Percentiles rank a stretch among this genome's conserved stretches.
Conservation (phyloP, 768 basidiomycete genomes). For the Russula ochroleuca region DNA sequence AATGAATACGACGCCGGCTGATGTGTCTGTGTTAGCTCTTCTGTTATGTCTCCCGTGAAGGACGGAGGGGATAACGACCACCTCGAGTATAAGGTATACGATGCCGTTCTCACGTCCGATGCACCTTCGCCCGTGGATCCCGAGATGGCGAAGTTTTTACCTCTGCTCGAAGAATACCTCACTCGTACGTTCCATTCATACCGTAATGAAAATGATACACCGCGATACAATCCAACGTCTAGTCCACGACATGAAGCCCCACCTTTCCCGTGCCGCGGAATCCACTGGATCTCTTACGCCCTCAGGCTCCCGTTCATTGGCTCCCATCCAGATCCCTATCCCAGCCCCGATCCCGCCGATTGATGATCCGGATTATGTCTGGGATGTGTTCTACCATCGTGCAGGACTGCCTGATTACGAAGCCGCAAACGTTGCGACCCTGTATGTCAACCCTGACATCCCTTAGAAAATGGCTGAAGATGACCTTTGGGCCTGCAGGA, state of each 20-base stretch:
- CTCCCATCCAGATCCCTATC: conserved; percentile 4
- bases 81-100: conserved; percentile 61
- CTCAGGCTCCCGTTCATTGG: conserved; percentile 9
- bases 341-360: conserved; percentile 11
- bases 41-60: conserved; percentile 46
- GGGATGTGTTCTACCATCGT: conserved; percentile 78
- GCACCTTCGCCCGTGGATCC: conserved; percentile 37
- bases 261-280: conserved; percentile 3
- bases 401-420: conserved; percentile 59
- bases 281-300: conserved; percentile 19
- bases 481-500: conserved; percentile 37
- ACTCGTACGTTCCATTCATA: conserved; percentile 43
- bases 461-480: background rate
- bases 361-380: conserved; percentile 64
- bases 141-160: conserved; percentile 74
- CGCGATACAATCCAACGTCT: background rate
- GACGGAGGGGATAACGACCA: conserved; percentile 36
- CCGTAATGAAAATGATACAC: background rate
- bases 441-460: conserved; percentile 43
- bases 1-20: background rate
- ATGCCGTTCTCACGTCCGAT: conserved; percentile 45
- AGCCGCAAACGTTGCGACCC: conserved; percentile 53
- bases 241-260: conserved; percentile 17
- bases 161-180: conserved; percentile 72
- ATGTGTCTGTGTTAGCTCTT: conserved; percentile 43